Evolutionary conservation across 1,139 yeast species (phyloP).

Genomic region (Debaryomyces sp.): DNA sequence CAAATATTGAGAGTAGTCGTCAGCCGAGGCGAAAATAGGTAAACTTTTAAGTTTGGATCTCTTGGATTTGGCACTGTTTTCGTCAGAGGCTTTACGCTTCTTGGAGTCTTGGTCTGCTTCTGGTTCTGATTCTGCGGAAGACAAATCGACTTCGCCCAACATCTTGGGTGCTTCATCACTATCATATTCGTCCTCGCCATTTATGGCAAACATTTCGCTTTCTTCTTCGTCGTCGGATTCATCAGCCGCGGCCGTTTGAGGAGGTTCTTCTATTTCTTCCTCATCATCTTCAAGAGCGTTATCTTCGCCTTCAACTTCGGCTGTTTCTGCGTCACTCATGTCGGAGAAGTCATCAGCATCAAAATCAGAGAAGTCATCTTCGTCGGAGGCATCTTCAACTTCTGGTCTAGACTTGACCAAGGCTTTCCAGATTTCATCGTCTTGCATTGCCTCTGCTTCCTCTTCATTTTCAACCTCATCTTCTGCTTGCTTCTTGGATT

Average conservation of each 20-base stretch:
- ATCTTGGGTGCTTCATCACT: constrained; percentile 36
- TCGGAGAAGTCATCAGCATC: constrained; percentile 49
- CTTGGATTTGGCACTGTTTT: constrained; percentile 43
- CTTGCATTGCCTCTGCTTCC: constrained; percentile 61
- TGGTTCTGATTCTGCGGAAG: neutral
- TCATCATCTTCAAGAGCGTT: constrained; percentile 18
- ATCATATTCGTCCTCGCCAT: constrained; percentile 40
- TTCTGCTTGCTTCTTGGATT: constrained; percentile 20
- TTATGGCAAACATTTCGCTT: constrained; percentile 31
- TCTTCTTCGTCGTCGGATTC: constrained; percentile 16
- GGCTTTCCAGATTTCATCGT: constrained; percentile 88
- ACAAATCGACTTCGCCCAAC: constrained; percentile 20
- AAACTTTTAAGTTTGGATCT: constrained; percentile 64
- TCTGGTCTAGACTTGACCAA: constrained; percentile 84
- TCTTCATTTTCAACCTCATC: constrained; percentile 34
- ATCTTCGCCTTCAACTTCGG: constrained; percentile 29
- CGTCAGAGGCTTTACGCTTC: constrained; percentile 23
- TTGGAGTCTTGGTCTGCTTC: constrained; percentile 16
- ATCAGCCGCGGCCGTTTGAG: neutral
- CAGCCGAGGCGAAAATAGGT: constrained; percentile 89
- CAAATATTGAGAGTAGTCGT: constrained; percentile 80
- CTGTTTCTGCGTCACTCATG: constrained; percentile 32
- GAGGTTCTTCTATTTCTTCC: constrained; percentile 14
- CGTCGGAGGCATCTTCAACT: constrained; percentile 57
- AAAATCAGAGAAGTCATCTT: constrained; percentile 47